Evolutionary conservation across 2,329 filamentous ascomycete species (phyloP), one percentile per base, ranked within the genome.

Genomic region (Talaromyces sp.): DNA sequence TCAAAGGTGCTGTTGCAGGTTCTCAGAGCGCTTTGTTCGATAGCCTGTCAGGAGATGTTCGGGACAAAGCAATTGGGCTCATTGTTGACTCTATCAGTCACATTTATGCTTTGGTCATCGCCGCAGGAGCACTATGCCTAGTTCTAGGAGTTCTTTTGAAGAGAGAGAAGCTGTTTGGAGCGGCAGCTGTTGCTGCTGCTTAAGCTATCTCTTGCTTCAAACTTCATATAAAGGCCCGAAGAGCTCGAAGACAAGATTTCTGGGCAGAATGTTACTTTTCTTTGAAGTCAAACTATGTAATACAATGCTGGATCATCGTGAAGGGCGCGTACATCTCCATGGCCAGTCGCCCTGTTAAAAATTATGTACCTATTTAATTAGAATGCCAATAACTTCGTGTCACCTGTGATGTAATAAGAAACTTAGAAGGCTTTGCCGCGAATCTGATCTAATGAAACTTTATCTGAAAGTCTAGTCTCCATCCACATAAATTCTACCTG

Each of bases 1-100:
- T 60, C 39, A 37, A 47, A 37, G 57, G 39, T 60, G 39, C 58
- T 37, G 45, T 61, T 19, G n/a, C 43, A 4, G 43, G 58, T 14
- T 49, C 58, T 35, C 41, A 39, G 45, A 61, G 58, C 27, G 19
- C 45, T 37, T 47, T 61, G 27, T 47, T 61, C 58, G 16, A 61
- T 3, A 50, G 33, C 39, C 19, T 50, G 31, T n/a, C 58, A 24
- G 16, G 27, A 13, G 45, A 49, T 27, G 45, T 49, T 47, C 22
- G 45, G 4, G 45, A 5, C 45, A 11, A 49, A 14, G 58, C 31
- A 3, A 61, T 47, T 16, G 45, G n/a, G 5, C 49, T 31, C 13
- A 52, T 31, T 33, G 24, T 33, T 33, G 49, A 52, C 11, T 50
- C 24, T 9, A 50, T 50, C 6, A 50, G 47, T 31, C 19, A 27